A percentile compares a stretch with the other conserved stretches of the same genome.
These are phyloP conservation scores for Nakaseomyces uthaithaninus DNA, from an alignment of 1,139 yeast species.

Conservation along the genomic window DNA sequence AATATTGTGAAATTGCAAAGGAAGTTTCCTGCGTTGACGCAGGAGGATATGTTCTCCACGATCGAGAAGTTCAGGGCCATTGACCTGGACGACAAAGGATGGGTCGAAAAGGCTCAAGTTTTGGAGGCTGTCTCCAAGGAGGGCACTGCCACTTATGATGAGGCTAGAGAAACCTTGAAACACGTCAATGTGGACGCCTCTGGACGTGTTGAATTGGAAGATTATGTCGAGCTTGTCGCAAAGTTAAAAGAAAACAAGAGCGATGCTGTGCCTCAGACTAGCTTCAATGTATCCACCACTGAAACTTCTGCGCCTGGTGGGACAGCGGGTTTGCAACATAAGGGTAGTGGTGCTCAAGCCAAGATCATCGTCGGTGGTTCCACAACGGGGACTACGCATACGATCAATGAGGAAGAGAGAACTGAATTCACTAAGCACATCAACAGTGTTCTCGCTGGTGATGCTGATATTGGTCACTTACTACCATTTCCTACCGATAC, in stretches of 20 bases:
- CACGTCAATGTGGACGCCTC: slow-evolving; percentile 90
- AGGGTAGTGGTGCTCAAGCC: slow-evolving; percentile 45
- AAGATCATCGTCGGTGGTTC: slow-evolving; percentile 78
- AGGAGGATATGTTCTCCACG: slow-evolving; percentile 74
- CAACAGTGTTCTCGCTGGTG: slow-evolving; percentile 87
- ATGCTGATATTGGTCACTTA: slow-evolving; percentile 72
- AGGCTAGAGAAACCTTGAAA: slow-evolving; percentile 87
- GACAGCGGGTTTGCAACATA: slow-evolving; percentile 39
- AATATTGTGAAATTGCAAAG: slow-evolving; percentile 52
- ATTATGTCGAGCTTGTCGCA: slow-evolving; percentile 78
- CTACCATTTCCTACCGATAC: slow-evolving; percentile 91
- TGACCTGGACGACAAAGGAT: slow-evolving; percentile 90
- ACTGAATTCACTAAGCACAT: slow-evolving; percentile 93
- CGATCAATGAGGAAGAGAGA: slow-evolving; percentile 95
- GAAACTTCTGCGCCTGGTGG: slow-evolving; percentile 23
- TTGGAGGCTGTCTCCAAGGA: slow-evolving; percentile 73
- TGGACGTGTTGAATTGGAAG: slow-evolving; percentile 94
- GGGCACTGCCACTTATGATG: slow-evolving; percentile 81
- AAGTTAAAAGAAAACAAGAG: slow-evolving; percentile 46
- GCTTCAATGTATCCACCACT: slow-evolving; percentile 19
- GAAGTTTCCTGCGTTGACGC: slow-evolving; percentile 78
- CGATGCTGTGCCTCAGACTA: slow-evolving; percentile 32
- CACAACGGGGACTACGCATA: slow-evolving; percentile 89
- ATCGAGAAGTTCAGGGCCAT: slow-evolving; percentile 77
- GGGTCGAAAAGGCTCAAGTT: slow-evolving; percentile 85